A percentile compares a stretch with the other conserved stretches of the same genome.
These are phyloP conservation scores for Brettanomyces nanus DNA, from an alignment of 805 yeast genomes.

Conservation along the genomic window DNA sequence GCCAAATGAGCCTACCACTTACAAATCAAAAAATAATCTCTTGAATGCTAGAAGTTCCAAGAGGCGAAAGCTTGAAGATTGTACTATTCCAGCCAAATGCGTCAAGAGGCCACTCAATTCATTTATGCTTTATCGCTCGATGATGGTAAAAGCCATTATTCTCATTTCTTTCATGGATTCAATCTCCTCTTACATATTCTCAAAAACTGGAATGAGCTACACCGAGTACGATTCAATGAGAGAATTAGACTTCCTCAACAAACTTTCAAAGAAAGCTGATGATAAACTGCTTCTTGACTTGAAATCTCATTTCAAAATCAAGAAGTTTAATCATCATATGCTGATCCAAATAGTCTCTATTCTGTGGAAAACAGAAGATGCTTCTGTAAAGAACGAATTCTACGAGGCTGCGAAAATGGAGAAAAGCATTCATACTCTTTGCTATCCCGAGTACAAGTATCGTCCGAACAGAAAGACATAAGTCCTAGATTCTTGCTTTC, in stretches of 20 bases:
- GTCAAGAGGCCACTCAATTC: slow-evolving; percentile 40
- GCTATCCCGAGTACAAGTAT: slow-evolving; percentile 37
- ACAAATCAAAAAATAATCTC: slow-evolving; percentile 7
- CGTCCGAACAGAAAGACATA: slow-evolving; percentile 30
- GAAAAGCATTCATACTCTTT: slow-evolving; percentile 31
- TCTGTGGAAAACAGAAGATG: slow-evolving; percentile 37
- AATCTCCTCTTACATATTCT: slow-evolving; percentile 13
- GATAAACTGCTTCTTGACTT: slow-evolving; percentile 6
- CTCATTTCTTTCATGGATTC: slow-evolving; percentile 20
- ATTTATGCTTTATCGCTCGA: slow-evolving; percentile 37
- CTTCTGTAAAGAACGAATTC: slow-evolving; percentile 29
- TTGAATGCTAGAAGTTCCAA: not conserved
- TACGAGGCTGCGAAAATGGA: slow-evolving; percentile 31
- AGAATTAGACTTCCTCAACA: slow-evolving; percentile 11
- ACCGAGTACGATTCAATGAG: slow-evolving; percentile 11
- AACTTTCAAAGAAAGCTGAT: slow-evolving; percentile 7
- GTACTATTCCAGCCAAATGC: slow-evolving; percentile 10
- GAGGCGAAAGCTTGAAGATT: not conserved
- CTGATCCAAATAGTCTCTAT: slow-evolving; percentile 35
- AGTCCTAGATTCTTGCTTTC: too few relatives aligned
- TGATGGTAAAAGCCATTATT: slow-evolving; percentile 34
- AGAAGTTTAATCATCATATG: slow-evolving; percentile 33
- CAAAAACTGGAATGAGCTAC: slow-evolving; percentile 11
- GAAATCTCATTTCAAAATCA: slow-evolving; percentile 10
- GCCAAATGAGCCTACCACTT: slow-evolving; percentile 12